A percentile compares a stretch with the other conserved stretches of the same genome.
phyloP scores from a whole-genome alignment of 225 moss, liverwort and hornwort genomes.

The Pleurozium schreberi region DNA sequence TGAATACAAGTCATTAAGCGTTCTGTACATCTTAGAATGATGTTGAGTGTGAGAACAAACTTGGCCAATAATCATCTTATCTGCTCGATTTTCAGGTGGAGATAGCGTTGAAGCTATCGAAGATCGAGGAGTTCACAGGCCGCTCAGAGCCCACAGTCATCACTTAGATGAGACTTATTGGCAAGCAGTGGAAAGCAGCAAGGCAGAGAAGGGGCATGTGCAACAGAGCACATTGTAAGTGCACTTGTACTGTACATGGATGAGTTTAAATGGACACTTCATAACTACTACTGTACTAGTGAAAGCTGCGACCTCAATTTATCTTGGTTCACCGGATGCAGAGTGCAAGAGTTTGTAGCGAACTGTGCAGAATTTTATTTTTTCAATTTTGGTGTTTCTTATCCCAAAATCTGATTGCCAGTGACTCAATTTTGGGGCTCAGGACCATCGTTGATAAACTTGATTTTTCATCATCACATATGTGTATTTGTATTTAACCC shows the following conservation, averaged over 20 bases:
- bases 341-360: neutral
- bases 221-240: neutral
- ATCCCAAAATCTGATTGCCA: neutral
- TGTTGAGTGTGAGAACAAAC: neutral
- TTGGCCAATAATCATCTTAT: too few relatives aligned
- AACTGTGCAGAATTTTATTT: neutral
- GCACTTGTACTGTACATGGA: neutral
- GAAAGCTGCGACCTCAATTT: neutral
- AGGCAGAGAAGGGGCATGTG: conserved; percentile 9
- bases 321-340: neutral
- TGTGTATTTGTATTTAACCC: neutral
- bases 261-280: neutral
- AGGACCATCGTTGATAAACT: neutral
- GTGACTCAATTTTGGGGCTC: neutral
- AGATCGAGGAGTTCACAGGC: conserved; percentile 84
- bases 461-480: neutral
- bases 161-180: conserved; percentile 28
- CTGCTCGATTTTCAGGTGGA: conserved; percentile 34
- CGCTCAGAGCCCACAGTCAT: conserved; percentile 89
- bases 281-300: neutral
- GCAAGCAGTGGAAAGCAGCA: conserved; percentile 10
- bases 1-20: neutral
- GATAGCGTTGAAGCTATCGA: conserved; percentile 72
- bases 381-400: neutral
- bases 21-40: neutral